Percentiles rank a stretch among this genome's conserved stretches.
Conservation (phyloP, 805 yeast genomes). For the Starmerella tilneyi region DNA sequence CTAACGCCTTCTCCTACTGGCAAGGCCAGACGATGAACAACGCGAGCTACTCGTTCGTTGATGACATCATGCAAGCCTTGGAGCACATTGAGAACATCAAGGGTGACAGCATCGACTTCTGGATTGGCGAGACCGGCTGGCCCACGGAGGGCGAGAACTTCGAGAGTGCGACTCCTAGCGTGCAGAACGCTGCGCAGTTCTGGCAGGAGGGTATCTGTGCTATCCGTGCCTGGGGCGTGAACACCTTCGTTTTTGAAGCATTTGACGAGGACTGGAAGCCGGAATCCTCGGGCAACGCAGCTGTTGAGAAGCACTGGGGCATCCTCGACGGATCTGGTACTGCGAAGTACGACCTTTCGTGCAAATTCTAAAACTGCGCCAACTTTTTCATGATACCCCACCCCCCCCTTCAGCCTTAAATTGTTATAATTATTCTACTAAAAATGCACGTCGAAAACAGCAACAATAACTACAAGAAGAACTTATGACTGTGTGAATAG, state of each 20-base stretch:
- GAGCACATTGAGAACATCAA: slow-evolving; percentile 76
- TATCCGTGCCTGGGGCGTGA: slow-evolving; percentile 90
- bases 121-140: slow-evolving; percentile 99
- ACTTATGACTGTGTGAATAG: too few species aligned
- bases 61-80: slow-evolving; percentile 95
- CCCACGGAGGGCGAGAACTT: slow-evolving; percentile 75
- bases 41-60: slow-evolving; percentile 84
- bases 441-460: too few species aligned
- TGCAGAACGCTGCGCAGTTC: slow-evolving; percentile 62
- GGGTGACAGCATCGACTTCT: slow-evolving; percentile 81
- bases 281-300: slow-evolving; percentile 56
- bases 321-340: slow-evolving; percentile 43
- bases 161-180: slow-evolving; percentile 56
- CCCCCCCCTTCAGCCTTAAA: not conserved
- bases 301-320: slow-evolving; percentile 93
- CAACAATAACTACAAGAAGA: too few species aligned
- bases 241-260: slow-evolving; percentile 88
- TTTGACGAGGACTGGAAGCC: slow-evolving; percentile 97
- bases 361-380: slow-evolving; percentile 14
- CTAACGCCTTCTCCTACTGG: slow-evolving; percentile 98
- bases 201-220: slow-evolving; percentile 89
- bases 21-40: slow-evolving; percentile 84
- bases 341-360: slow-evolving; percentile 30
- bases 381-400: not conserved
- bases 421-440: too few species aligned